phyloP scores from a whole-genome alignment of 805 yeast genomes.

The Saturnispora halmiae region DNA sequence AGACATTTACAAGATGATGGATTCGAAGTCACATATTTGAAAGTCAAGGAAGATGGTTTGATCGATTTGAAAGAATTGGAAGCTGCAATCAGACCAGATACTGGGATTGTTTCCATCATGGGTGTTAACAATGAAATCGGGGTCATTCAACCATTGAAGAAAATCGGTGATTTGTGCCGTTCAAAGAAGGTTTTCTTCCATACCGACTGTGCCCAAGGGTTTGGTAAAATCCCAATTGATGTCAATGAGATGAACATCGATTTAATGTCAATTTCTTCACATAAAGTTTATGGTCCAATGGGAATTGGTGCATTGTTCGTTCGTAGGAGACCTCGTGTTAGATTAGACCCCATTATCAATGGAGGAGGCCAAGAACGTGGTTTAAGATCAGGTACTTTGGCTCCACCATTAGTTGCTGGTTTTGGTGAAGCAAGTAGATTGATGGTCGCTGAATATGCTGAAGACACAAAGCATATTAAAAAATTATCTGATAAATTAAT shows the following conservation, averaged over 20 bases:
- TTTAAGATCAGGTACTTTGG: conserved; percentile 89
- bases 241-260: conserved; percentile 92
- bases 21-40: conserved; percentile 87
- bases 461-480: conserved; percentile 63
- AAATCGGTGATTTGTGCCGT: conserved; percentile 83
- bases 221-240: conserved; percentile 86
- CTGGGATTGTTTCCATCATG: conserved; percentile 87
- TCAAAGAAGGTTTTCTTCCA: conserved; percentile 90
- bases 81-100: conserved; percentile 80
- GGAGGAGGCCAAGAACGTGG: conserved; percentile 99
- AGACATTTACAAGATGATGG: conserved; percentile 95
- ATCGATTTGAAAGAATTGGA: conserved; percentile 70
- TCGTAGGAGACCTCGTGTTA: conserved; percentile 96
- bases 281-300: conserved; percentile 96
- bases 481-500: conserved; percentile 65
- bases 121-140: conserved; percentile 98
- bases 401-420: conserved; percentile 93
- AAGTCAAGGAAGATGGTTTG: conserved; percentile 70
- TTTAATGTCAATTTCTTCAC: conserved; percentile 87
- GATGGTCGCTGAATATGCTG: conserved; percentile 61
- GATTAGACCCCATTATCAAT: conserved; percentile 86
- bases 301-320: conserved; percentile 94
- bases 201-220: conserved; percentile 96
- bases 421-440: conserved; percentile 96
- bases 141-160: conserved; percentile 91